A percentile compares a stretch with the other conserved stretches of the same genome.
Conservation (phyloP, 805 yeast species). For the Lipomyces mesembrius region DNA sequence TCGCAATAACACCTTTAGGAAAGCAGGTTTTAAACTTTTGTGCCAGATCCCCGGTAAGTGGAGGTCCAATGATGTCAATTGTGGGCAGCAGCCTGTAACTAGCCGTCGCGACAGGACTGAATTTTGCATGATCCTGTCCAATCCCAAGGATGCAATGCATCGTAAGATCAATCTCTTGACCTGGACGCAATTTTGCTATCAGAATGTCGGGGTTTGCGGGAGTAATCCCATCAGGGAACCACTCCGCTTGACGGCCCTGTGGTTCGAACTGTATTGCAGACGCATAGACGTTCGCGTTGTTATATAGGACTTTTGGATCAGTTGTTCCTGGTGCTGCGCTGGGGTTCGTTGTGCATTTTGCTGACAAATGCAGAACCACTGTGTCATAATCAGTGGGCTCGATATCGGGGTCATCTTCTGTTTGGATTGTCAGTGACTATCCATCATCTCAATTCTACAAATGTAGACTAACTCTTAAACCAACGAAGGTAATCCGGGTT, state of each 20-base stretch:
- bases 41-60: slow-evolving; percentile 79
- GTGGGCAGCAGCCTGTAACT: slow-evolving; percentile 91
- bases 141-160: slow-evolving; percentile 90
- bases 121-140: slow-evolving; percentile 96
- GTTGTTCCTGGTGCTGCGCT: slow-evolving; percentile 77
- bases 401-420: slow-evolving; percentile 45
- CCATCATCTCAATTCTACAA: neutral
- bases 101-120: slow-evolving; percentile 96
- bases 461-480: slow-evolving; percentile 58
- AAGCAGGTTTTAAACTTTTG: slow-evolving; percentile 83
- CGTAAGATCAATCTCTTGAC: slow-evolving; percentile 89
- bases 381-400: slow-evolving; percentile 84
- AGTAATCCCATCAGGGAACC: slow-evolving; percentile 57
- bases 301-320: slow-evolving; percentile 81
- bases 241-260: slow-evolving; percentile 80
- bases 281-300: slow-evolving; percentile 87
- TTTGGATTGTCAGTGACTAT: neutral
- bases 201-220: slow-evolving; percentile 78
- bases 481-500: slow-evolving; percentile 89
- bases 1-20: slow-evolving; percentile 83
- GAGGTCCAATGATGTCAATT: slow-evolving; percentile 68
- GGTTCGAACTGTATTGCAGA: slow-evolving; percentile 88
- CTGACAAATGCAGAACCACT: slow-evolving; percentile 77
- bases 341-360: slow-evolving; percentile 82
- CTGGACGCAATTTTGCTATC: slow-evolving; percentile 91